Evolutionary conservation across 2,329 filamentous ascomycete species (phyloP).

Genomic region (Metarhizium robertsii): DNA sequence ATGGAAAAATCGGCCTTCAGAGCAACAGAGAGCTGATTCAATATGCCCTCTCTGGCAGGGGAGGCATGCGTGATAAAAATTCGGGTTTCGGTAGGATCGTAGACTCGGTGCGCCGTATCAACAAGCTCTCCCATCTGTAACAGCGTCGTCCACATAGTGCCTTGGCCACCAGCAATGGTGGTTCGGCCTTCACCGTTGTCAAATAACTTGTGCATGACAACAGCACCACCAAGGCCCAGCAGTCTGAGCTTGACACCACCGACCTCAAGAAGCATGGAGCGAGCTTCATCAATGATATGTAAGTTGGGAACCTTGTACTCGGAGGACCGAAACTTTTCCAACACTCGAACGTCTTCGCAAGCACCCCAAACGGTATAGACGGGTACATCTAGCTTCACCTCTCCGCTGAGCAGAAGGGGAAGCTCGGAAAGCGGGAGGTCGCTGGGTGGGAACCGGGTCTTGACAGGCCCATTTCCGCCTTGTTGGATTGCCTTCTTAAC

Average conservation of each 20-base stretch:
- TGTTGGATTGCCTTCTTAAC: constrained; percentile 59
- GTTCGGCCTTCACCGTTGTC: constrained; percentile 97
- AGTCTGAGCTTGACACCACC: constrained; percentile 93
- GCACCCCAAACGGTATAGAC: constrained; percentile 99
- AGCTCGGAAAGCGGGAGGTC: constrained; percentile 91
- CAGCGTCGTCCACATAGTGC: constrained; percentile 98
- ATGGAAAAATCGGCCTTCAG: constrained; percentile 98
- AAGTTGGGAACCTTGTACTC: constrained; percentile 98
- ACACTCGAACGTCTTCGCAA: constrained; percentile 92
- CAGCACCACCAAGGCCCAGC: constrained; percentile 85
- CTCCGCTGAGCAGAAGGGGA: constrained; percentile 76
- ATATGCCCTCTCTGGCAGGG: constrained; percentile 86
- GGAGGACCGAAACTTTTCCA: constrained; percentile 94
- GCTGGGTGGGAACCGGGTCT: constrained; percentile 70
- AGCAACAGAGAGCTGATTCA: constrained; percentile 95
- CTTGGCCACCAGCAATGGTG: constrained; percentile 95
- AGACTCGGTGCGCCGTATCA: constrained; percentile 95
- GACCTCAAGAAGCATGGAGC: constrained; percentile 87
- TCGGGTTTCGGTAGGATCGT: constrained; percentile 94
- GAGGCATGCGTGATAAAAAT: constrained; percentile 96
- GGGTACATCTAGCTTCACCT: constrained; percentile 84
- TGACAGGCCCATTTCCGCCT: constrained; percentile 67
- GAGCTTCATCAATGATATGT: constrained; percentile 96
- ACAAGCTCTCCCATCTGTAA: constrained; percentile 97
- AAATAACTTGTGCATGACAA: constrained; percentile 99